A percentile compares a stretch with the other conserved stretches of the same genome.
These are phyloP conservation scores for Aspergillus bridgeri DNA, from an alignment of 495 filamentous ascomycete species.

Conservation along the genomic window DNA sequence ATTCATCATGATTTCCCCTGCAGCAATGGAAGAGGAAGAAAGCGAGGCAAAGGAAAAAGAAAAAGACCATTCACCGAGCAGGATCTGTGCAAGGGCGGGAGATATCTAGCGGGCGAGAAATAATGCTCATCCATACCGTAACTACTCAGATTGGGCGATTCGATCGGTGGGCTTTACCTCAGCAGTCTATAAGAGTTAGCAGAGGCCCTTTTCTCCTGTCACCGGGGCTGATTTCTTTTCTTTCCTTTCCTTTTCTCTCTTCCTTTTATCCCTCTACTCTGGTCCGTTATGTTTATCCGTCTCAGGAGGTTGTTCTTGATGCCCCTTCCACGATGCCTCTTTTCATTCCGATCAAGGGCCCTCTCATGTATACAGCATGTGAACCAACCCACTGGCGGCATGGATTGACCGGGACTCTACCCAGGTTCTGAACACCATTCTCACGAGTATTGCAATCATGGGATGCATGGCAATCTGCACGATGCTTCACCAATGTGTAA, in stretches of 20 bases:
- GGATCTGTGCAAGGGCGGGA: slow-evolving; percentile 12
- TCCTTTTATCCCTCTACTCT: too few species aligned
- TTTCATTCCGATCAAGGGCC: not conserved
- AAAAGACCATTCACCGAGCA: slow-evolving; percentile 1
- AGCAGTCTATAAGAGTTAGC: slow-evolving; percentile 33
- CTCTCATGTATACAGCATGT: not conserved
- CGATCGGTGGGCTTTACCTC: slow-evolving; percentile 18
- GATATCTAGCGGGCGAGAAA: slow-evolving; percentile 8
- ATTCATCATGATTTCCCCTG: too few species aligned
- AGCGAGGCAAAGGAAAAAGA: slow-evolving; percentile 7
- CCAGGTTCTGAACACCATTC: not conserved
- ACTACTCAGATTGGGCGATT: slow-evolving; percentile 21
- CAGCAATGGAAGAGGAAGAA: too few species aligned
- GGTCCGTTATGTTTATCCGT: slow-evolving; percentile 1
- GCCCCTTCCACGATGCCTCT: not conserved
- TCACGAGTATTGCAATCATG: not conserved
- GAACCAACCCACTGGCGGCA: not conserved
- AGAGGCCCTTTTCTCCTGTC: slow-evolving; percentile 21
- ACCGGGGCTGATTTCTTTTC: slow-evolving; percentile 14
- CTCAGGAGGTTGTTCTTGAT: not conserved
- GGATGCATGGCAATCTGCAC: too few species aligned
- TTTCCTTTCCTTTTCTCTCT: slow-evolving; percentile 9
- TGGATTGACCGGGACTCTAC: not conserved
- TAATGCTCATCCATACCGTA: slow-evolving; percentile 23
- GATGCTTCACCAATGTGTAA: too few species aligned